phyloP scores from a whole-genome alignment of 1,284 basidiomycete genomes.

The Marasmius fiardii region DNA sequence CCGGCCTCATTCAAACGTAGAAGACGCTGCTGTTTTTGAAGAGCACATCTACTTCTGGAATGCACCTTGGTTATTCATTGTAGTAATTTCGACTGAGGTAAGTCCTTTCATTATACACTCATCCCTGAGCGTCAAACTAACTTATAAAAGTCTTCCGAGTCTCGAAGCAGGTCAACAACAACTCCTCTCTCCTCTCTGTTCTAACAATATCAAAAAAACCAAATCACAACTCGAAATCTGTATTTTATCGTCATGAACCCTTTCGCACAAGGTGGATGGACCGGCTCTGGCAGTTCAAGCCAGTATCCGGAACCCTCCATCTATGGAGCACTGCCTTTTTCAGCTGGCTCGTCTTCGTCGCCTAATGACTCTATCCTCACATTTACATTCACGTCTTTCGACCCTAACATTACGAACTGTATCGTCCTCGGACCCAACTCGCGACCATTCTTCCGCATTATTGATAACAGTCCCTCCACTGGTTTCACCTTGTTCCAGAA shows the following conservation, averaged over 20 bases:
- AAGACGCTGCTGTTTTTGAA: no score
- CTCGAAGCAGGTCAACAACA: no score
- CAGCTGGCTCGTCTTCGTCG: neutral
- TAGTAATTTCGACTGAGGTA: no score
- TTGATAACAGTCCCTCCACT: neutral
- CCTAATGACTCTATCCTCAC: neutral
- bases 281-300: neutral
- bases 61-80: no score
- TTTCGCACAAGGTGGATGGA: neutral
- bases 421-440: neutral
- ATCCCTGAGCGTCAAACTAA: no score
- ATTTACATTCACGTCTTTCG: neutral
- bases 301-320: neutral
- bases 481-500: neutral
- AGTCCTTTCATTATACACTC: no score
- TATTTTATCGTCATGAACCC: neutral
- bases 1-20: no score
- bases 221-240: no score
- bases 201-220: no score
- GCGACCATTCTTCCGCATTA: neutral
- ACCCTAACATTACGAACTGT: neutral
- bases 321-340: neutral
- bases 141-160: no score
- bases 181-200: no score
- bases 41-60: no score